Evolutionary conservation across 1,284 basidiomycete genomes (phyloP).

Genomic region (Singerocomus inundabilis): DNA sequence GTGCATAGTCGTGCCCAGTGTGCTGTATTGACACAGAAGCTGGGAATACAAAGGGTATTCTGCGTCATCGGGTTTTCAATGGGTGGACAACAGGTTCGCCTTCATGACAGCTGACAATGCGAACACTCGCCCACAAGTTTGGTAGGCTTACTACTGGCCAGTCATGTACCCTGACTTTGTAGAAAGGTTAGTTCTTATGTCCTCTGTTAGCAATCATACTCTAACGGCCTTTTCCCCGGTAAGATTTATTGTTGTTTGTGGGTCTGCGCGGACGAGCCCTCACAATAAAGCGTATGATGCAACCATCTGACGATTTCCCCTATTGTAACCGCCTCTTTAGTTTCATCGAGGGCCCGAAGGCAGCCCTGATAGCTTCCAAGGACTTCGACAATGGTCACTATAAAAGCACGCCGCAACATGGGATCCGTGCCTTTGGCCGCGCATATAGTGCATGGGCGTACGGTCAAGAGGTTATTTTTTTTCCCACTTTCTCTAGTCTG

Average conservation of each 20-base stretch:
- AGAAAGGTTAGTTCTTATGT: conserved; percentile 39
- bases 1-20: conserved; percentile 52
- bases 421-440: conserved; percentile 54
- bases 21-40: conserved; percentile 48
- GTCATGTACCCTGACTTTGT: conserved; percentile 58
- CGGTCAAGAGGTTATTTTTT: conserved; percentile 45
- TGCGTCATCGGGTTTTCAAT: conserved; percentile 43
- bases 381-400: conserved; percentile 60
- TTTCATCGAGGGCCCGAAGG: conserved; percentile 60
- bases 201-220: neutral
- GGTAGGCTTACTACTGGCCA: conserved; percentile 60
- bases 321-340: conserved; percentile 27
- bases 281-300: conserved; percentile 55
- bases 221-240: conserved; percentile 9
- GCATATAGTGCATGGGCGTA: conserved; percentile 63
- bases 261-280: conserved; percentile 58
- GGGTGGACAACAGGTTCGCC: conserved; percentile 56
- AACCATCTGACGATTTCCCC: neutral
- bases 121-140: neutral
- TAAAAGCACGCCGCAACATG: conserved; percentile 44
- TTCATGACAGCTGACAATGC: neutral
- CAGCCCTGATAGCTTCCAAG: conserved; percentile 53
- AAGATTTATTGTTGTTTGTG: conserved; percentile 54
- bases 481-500: neutral
- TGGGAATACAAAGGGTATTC: conserved; percentile 42